Evolutionary conservation across 495 filamentous ascomycete species (phyloP), one percentile per base, ranked within the genome.

Genomic region (Aspergillus conjunctus): DNA sequence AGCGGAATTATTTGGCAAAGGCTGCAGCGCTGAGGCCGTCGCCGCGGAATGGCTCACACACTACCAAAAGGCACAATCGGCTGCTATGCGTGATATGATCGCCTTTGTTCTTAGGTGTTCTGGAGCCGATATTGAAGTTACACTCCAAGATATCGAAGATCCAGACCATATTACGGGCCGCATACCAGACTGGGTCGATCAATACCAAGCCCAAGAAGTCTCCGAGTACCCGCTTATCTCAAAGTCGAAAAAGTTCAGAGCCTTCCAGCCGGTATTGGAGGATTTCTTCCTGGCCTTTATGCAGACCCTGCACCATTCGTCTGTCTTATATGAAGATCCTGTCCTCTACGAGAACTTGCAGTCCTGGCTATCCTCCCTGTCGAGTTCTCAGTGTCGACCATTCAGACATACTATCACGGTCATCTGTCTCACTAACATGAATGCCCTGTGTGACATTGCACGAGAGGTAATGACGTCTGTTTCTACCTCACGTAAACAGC

Each of bases 161-260:
- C 85, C 91, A 20, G 95, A 98, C 68, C 87, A 91, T 68, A 85
- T 82, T 41, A 81, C 87, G 1, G 82, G 84, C 56, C 81, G 80
- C 54, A 75, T 98, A 21, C 75, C 75, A 1, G 91, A 98, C 65
- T 75, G 97, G 8, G 91, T 96, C 72, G 86, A 91, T 44, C 85
- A 89, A 58, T 94, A 90, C 69, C 83, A 91, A 60, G 83, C 87
- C 74, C 85, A 90, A 73, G 86, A 86, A 44, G 87, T 92, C 44
- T 85, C 89, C 17, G 95, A 97, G 26, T 98, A 98, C 67, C 95
- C 94, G n/a, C 82, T 98, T 15, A 88, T 95, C 20, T 91, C 91
- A 10, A 91, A 87, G 70, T 80, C 83, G 14, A 92, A 88, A 69
- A 83, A 81, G 43, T 87, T 81, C 64, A 81, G 84, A 46, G 79